Evolutionary conservation across 345 rosid species (phyloP).

Genomic region (Gossypium herbaceum): DNA sequence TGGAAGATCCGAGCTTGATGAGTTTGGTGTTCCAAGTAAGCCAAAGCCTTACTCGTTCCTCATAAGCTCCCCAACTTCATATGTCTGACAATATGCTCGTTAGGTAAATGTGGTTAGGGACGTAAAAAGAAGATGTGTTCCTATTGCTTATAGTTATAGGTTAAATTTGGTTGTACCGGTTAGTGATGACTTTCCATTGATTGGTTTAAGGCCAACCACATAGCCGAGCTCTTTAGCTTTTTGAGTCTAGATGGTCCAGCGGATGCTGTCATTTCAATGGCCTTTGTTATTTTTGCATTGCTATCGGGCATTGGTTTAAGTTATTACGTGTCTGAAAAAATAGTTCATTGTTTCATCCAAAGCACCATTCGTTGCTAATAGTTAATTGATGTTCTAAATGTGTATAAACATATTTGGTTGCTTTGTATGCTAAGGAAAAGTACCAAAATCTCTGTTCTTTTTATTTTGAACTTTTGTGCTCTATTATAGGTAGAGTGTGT

Average conservation of each 20-base stretch:
- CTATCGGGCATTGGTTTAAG: not conserved
- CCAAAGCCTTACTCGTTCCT: not conserved
- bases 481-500: not conserved
- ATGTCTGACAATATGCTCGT: not conserved
- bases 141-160: not conserved
- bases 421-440: not conserved
- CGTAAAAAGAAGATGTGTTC: not conserved
- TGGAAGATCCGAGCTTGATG: not conserved
- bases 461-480: not conserved
- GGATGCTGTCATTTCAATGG: not conserved
- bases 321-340: not conserved
- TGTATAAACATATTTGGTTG: not conserved
- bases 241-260: not conserved
- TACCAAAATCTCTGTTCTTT: not conserved
- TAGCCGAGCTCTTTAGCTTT: not conserved
- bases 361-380: not conserved
- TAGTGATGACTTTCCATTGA: not conserved
- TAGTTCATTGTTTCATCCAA: no score
- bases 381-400: not conserved
- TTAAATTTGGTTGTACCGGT: not conserved
- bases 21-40: not conserved
- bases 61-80: not conserved
- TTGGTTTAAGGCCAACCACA: not conserved
- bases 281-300: not conserved
- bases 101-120: not conserved